Percentiles rank a stretch among this genome's conserved stretches.
Conservation (phyloP, 1,139 yeast genomes). For the Sugiyamaella castrensis region DNA sequence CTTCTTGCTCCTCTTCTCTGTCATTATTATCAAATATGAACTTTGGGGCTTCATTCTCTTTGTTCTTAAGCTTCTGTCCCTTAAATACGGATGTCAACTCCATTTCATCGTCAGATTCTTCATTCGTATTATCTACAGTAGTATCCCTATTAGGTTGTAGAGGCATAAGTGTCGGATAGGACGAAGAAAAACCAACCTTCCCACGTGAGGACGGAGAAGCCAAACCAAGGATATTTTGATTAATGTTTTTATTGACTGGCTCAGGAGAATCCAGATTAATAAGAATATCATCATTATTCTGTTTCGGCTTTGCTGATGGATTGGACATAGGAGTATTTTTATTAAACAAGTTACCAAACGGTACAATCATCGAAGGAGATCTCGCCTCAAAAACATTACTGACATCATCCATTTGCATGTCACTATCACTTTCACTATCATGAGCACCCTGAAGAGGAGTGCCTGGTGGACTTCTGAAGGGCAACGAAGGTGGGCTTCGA, state of each 20-base stretch:
- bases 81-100: slow-evolving; percentile 21
- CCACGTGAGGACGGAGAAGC: too few species aligned
- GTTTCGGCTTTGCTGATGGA: not conserved
- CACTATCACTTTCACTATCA: slow-evolving; percentile 18
- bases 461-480: too few species aligned
- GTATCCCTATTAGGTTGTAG: not conserved
- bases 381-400: slow-evolving; percentile 20
- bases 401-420: slow-evolving; percentile 22
- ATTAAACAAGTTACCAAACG: slow-evolving; percentile 2
- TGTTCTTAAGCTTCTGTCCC: not conserved
- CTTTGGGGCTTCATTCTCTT: slow-evolving; percentile 1
- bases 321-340: slow-evolving; percentile 2
- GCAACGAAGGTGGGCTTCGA: too few species aligned
- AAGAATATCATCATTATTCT: slow-evolving; percentile 18
- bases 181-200: too few species aligned
- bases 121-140: not conserved
- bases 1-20: not conserved
- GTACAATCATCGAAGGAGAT: slow-evolving; percentile 5
- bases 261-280: slow-evolving; percentile 23
- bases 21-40: slow-evolving; percentile 1
- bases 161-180: not conserved
- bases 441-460: not conserved
- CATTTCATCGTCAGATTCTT: slow-evolving; percentile 21
- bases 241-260: not conserved
- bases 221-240: not conserved